Percentiles rank a stretch among this genome's conserved stretches.
Conservation (phyloP, 768 basidiomycete species). For the Lactarius hengduanensis region DNA sequence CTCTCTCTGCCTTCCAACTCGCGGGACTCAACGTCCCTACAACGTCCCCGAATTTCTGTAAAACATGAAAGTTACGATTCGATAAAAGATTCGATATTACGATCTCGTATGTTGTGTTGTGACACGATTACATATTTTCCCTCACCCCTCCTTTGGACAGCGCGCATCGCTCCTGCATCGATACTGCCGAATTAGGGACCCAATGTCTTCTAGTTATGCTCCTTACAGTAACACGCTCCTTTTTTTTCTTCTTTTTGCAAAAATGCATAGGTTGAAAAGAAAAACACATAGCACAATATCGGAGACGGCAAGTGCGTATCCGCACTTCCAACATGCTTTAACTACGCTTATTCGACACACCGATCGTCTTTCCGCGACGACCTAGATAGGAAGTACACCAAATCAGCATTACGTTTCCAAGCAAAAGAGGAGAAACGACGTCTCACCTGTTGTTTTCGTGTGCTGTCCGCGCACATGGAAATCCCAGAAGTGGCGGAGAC, state of each 20-base stretch:
- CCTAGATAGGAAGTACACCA: slow-evolving; percentile 43
- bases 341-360: slow-evolving; percentile 89
- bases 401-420: neutral
- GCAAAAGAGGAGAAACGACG: neutral
- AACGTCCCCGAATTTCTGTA: too few species aligned
- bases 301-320: neutral
- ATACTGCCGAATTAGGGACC: too few species aligned
- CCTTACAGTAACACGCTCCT: too few species aligned
- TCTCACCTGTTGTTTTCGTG: slow-evolving; percentile 91
- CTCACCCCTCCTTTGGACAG: neutral
- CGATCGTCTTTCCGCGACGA: slow-evolving; percentile 93
- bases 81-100: too few species aligned
- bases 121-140: neutral
- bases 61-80: too few species aligned
- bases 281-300: slow-evolving; percentile 7
- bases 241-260: too few species aligned
- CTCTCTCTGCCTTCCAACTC: too few species aligned
- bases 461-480: slow-evolving; percentile 96
- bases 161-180: too few species aligned
- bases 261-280: too few species aligned
- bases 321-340: slow-evolving; percentile 34
- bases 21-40: too few species aligned
- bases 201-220: too few species aligned
- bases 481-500: slow-evolving; percentile 89
- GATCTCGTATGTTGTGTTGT: too few species aligned